A percentile compares a stretch with the other conserved stretches of the same genome.
Conservation (phyloP, 768 basidiomycete species). For the Hortiboletus flavorubellus region DNA sequence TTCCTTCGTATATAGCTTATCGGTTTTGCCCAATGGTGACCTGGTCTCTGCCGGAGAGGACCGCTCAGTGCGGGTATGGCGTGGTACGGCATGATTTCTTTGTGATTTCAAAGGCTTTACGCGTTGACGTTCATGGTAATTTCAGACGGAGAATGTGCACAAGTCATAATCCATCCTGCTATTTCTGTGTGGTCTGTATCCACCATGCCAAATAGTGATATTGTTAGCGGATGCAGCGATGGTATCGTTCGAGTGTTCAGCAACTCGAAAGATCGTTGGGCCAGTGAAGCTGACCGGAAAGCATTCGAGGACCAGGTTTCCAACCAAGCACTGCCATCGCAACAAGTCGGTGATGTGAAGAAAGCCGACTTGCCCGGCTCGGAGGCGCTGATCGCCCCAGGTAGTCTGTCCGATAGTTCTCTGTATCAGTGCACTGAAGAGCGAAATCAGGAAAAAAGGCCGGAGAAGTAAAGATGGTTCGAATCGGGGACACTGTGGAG, state of each 20-base stretch:
- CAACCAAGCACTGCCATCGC: constrained; percentile 73
- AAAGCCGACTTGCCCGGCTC: constrained; percentile 83
- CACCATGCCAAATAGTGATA: constrained; percentile 84
- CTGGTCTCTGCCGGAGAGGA: constrained; percentile 94
- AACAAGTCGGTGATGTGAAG: constrained; percentile 91
- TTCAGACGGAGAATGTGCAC: constrained; percentile 81
- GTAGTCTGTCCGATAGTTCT: constrained; percentile 34
- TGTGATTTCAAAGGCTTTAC: not conserved
- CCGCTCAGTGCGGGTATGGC: constrained; percentile 89
- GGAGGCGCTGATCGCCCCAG: constrained; percentile 75
- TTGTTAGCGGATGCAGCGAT: constrained; percentile 91
- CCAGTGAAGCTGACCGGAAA: constrained; percentile 58
- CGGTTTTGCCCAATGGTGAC: constrained; percentile 76
- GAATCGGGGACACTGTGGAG: constrained; percentile 75
- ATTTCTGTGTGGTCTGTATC: constrained; percentile 97
- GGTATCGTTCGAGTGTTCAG: constrained; percentile 86
- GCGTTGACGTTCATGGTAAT: constrained; percentile 2
- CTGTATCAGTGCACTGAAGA: constrained; percentile 3
- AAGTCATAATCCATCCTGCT: constrained; percentile 89
- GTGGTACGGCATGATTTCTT: constrained; percentile 46
- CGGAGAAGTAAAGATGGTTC: constrained; percentile 92
- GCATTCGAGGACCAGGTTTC: constrained; percentile 74
- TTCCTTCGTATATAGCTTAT: constrained; percentile 92
- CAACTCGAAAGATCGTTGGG: constrained; percentile 67
- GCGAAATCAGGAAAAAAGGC: constrained; percentile 72